Evolutionary conservation across 164 flowering plant genomes (phyloP), one percentile per base, ranked within the genome.

Genomic region (Berberis thunbergii): DNA sequence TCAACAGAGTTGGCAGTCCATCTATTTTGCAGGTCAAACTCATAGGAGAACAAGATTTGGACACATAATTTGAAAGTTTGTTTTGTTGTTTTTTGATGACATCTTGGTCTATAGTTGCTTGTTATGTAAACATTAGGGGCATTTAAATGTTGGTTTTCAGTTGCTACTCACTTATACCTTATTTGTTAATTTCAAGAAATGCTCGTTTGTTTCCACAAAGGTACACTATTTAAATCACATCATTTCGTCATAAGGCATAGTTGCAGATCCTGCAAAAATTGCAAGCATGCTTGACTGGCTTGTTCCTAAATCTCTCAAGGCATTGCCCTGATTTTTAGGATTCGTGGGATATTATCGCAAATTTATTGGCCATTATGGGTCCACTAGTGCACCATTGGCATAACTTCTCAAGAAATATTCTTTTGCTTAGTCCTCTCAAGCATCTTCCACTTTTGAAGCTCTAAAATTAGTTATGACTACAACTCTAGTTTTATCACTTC

Each of bases 71-170:
- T n/a, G 46, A 6, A 42, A 58, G 6, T 58, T 58, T 43, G 61
- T 58, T n/a, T 43, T 58, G 45, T 45, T 58, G 6, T 58, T 58
- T 26, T 58, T 58, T 43, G 46, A 58, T 9, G 61, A 58, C 43
- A 58, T 58, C 3, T 6, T 58, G 5, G 26, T 58, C n/a, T 58
- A 58, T 9, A 58, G 61, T 4, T 6, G 6, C 2, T 9, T 3
- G 2, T 3, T 58, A 13, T 4, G 10, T 9, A 9, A 4, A 3
- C 46, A 58, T 58, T 1, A 42, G 11, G 13, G 10, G 4, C 61
- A 58, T 43, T 11, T 58, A 4, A 2, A 6, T 3, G 11, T 2
- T 3, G 45, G 42, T 10, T 43, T 58, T 2, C 4, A 42, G 10
- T 2, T 42, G 1, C 44, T 59, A 43, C 44, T 38, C 6, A 8